These are phyloP conservation scores for Ophiostoma himal-ulmi DNA, from an alignment of 2,329 filamentous ascomycete genomes.

Conservation along the genomic window DNA sequence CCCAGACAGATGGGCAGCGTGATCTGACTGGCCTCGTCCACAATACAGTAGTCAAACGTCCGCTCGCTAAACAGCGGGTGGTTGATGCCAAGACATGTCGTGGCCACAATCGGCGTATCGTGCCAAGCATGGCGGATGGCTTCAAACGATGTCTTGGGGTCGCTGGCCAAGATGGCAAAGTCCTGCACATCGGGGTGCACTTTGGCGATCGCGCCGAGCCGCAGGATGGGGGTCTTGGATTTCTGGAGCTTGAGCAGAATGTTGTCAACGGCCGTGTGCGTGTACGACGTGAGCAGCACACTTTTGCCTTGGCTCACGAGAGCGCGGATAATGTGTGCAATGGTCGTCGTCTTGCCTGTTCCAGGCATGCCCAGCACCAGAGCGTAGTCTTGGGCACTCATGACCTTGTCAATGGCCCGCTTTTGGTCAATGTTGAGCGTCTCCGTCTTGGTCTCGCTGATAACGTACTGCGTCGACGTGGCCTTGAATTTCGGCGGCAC, in stretches of 20 bases:
- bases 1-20: constrained; percentile 91
- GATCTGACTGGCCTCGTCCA: constrained; percentile 96
- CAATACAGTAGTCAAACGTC: constrained; percentile 95
- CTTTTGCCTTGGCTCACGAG: constrained; percentile 85
- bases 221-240: constrained; percentile 67
- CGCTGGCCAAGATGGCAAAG: constrained; percentile 73
- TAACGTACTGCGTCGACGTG: constrained; percentile 55
- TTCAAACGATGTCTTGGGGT: constrained; percentile 69
- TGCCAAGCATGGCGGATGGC: constrained; percentile 81
- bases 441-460: constrained; percentile 49
- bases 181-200: constrained; percentile 81
- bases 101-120: constrained; percentile 81
- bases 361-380: constrained; percentile 98
- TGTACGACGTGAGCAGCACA: constrained; percentile 89
- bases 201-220: constrained; percentile 79
- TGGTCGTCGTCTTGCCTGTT: constrained; percentile 96
- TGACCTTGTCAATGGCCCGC: constrained; percentile 84
- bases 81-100: constrained; percentile 87
- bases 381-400: constrained; percentile 91
- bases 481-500: constrained; percentile 67
- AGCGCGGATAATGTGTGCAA: constrained; percentile 91
- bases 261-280: constrained; percentile 96
- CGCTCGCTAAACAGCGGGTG: constrained; percentile 84
- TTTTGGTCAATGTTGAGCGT: constrained; percentile 82
- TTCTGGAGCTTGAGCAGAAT: constrained; percentile 81